Evolutionary conservation across 1,284 basidiomycete genomes (phyloP).

Genomic region (Porogramme epimiltina): DNA sequence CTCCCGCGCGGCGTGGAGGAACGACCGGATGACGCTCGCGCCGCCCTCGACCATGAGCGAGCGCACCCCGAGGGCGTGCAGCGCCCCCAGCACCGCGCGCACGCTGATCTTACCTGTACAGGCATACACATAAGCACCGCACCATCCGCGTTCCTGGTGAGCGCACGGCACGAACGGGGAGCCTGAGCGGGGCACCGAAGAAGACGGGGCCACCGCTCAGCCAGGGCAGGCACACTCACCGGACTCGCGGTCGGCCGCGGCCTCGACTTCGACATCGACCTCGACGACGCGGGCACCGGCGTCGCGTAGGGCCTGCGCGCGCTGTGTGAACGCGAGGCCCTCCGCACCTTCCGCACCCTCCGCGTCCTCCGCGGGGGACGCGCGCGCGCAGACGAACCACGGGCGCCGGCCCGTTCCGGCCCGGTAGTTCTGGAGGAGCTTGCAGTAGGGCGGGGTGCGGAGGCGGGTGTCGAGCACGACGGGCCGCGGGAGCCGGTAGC

Average conservation of each 20-base stretch:
- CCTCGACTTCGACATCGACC: slow-evolving; percentile 48
- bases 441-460: slow-evolving; percentile 68
- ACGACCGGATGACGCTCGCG: slow-evolving; percentile 79
- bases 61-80: slow-evolving; percentile 57
- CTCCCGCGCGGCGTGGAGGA: slow-evolving; percentile 49
- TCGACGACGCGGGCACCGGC: slow-evolving; percentile 58
- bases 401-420: slow-evolving; percentile 68
- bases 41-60: slow-evolving; percentile 97
- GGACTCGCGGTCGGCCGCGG: slow-evolving; percentile 19
- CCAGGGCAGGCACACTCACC: slow-evolving; percentile 4
- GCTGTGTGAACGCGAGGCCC: slow-evolving; percentile 42
- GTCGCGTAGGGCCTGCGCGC: slow-evolving; percentile 41
- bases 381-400: slow-evolving; percentile 64
- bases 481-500: slow-evolving; percentile 69
- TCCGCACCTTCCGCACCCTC: no score
- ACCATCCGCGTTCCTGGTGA: neutral
- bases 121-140: neutral
- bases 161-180: no score
- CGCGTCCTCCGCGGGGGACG: neutral
- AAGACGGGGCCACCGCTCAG: no score
- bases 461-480: slow-evolving; percentile 83
- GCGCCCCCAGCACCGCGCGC: slow-evolving; percentile 48
- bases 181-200: no score
- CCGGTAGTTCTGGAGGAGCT: slow-evolving; percentile 72
- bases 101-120: slow-evolving; percentile 51